Evolutionary conservation across 2,329 filamentous ascomycete species (phyloP).

Genomic region (Phaeosphaeria sp.): DNA sequence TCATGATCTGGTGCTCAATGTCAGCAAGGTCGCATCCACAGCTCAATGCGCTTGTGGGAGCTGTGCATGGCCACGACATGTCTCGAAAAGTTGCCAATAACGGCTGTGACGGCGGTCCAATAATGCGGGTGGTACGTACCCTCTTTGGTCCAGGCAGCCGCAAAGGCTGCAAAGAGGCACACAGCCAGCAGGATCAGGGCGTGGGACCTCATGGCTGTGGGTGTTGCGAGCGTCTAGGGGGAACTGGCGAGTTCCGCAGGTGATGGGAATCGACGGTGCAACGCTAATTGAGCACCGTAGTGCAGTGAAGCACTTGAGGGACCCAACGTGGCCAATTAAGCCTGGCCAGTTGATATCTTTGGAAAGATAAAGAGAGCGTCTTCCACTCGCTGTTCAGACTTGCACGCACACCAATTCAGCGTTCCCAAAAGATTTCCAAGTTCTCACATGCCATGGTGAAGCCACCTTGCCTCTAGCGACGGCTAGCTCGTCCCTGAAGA

Average conservation of each 20-base stretch:
- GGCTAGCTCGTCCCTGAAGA: conserved; percentile 15
- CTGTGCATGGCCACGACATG: conserved; percentile 3
- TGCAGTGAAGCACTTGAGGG: conserved; percentile 27
- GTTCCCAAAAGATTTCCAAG: too few relatives aligned
- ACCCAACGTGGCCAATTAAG: conserved; percentile 35
- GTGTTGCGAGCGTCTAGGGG: conserved; percentile 19
- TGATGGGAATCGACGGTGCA: conserved; percentile 16
- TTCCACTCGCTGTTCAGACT: conserved; percentile 1
- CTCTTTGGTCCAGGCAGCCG: conserved; percentile 87
- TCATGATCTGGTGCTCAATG: conserved; percentile 75
- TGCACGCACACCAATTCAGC: too few relatives aligned
- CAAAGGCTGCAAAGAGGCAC: conserved; percentile 70
- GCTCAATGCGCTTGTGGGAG: conserved; percentile 21
- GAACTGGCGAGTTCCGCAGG: conserved; percentile 26
- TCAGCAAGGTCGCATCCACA: conserved; percentile 24
- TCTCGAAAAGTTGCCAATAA: neutral
- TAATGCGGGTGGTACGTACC: conserved; percentile 58
- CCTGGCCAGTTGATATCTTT: conserved; percentile 11
- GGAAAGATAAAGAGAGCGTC: conserved; percentile 14
- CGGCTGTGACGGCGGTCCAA: neutral
- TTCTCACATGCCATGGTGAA: too few relatives aligned
- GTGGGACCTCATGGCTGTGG: conserved; percentile 71
- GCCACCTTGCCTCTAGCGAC: too few relatives aligned
- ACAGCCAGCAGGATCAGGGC: conserved; percentile 71
- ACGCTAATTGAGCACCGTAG: conserved; percentile 23